Percentiles rank a stretch among this genome's conserved stretches.
Evolutionary conservation across 495 filamentous ascomycete species (phyloP).

Genomic region (Viridothelium virens): DNA sequence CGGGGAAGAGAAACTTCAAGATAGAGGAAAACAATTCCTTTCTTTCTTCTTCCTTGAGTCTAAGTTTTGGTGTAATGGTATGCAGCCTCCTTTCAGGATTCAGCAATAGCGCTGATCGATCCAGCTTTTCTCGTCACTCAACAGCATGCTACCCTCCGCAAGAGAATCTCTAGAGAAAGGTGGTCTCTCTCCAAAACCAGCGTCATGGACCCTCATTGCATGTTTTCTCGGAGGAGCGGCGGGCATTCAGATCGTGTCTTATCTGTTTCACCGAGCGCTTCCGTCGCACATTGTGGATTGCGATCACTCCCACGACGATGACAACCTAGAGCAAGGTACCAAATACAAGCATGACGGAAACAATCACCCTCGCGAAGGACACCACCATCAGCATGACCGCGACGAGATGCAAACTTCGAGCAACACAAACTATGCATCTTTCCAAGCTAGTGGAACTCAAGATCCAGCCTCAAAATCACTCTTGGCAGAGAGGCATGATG

Average conservation of each 20-base stretch:
- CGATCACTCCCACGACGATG: constrained; percentile 66
- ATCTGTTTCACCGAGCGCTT: constrained; percentile 70
- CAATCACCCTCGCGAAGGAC: not conserved
- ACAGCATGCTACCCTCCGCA: constrained; percentile 86
- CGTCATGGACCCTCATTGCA: constrained; percentile 64
- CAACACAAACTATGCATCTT: not conserved
- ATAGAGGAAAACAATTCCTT: constrained; percentile 87
- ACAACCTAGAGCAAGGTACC: constrained; percentile 24
- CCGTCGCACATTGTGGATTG: constrained; percentile 94
- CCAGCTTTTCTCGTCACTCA: constrained; percentile 86
- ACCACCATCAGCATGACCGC: constrained; percentile 3
- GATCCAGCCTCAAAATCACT: constrained; percentile 4
- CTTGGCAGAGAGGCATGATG: not conserved
- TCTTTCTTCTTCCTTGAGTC: constrained; percentile 75
- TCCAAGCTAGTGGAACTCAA: not conserved
- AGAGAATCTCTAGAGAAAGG: constrained; percentile 64
- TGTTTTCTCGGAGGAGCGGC: constrained; percentile 77
- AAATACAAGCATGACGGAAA: not conserved
- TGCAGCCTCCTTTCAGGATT: constrained; percentile 35
- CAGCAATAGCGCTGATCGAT: not conserved
- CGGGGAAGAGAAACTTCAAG: constrained; percentile 65
- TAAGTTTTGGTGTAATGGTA: constrained; percentile 98
- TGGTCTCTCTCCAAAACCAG: constrained; percentile 54
- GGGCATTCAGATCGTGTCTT: constrained; percentile 73
- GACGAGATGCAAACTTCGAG: not conserved